These are phyloP conservation scores for Sclerotinia sclerotiorum DNA, from an alignment of 2,329 filamentous ascomycete species.

Conservation along the genomic window DNA sequence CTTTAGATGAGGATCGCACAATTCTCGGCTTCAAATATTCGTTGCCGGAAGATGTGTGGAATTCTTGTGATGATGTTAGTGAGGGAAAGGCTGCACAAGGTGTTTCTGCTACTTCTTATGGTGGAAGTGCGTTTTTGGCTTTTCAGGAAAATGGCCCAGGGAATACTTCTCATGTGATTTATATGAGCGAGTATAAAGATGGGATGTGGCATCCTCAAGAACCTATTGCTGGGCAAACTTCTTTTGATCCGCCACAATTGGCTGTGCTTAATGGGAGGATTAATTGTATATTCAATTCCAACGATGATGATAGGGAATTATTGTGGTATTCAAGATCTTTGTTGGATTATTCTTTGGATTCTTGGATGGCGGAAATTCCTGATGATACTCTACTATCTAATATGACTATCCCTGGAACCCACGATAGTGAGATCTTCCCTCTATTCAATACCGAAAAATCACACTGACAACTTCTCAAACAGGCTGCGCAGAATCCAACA, in stretches of 20 bases:
- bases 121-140: conserved; percentile 40
- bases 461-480: neutral
- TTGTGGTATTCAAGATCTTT: conserved; percentile 43
- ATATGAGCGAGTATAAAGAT: conserved; percentile 32
- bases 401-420: conserved; percentile 70
- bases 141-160: conserved; percentile 34
- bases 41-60: conserved; percentile 38
- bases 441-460: too few relatives aligned
- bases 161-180: conserved; percentile 31
- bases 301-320: conserved; percentile 38
- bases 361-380: conserved; percentile 63
- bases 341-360: conserved; percentile 44
- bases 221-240: conserved; percentile 30
- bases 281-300: conserved; percentile 42
- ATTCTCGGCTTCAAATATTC: conserved; percentile 41
- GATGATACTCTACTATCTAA: conserved; percentile 59
- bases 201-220: conserved; percentile 33
- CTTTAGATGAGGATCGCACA: conserved; percentile 34
- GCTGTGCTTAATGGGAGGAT: conserved; percentile 39
- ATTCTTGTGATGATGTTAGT: conserved; percentile 40
- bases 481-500: conserved; percentile 50
- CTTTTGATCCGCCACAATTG: conserved; percentile 32
- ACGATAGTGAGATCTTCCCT: conserved; percentile 52
- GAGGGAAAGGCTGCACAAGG: conserved; percentile 41
- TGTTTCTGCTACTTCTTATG: conserved; percentile 42